Evolutionary conservation across 176 grass and related monocot genomes (phyloP), one percentile per base, ranked within the genome.

Genomic region (Eleusine coracana): DNA sequence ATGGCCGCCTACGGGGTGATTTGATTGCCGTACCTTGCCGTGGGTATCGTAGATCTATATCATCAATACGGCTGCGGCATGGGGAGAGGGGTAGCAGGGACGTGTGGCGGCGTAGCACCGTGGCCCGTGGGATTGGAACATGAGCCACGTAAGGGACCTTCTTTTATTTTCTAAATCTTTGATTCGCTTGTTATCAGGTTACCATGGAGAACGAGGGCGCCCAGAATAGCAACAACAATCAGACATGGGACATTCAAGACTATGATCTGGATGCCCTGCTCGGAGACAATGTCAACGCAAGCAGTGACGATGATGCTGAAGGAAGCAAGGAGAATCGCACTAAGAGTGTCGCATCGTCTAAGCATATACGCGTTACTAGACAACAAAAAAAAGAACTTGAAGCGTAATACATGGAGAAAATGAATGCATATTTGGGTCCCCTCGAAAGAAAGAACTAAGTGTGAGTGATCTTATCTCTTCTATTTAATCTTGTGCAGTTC

Each of bases 261-360:
- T 66, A 38, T 38, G 77, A 79, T 15, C n/a, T 67, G 28, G 61
- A 66, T 79, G 61, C 28, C 14, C 11, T 79, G 15, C 0, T 67
- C 0, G 18, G 6, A 23, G 10, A 13, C 0, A 28, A 37, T 21
- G 25, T 14, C 27, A 10, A 36, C 7, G 28, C 18, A 28, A 49
- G 18, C 40, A 36, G 9, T 66, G 10, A 50, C 9, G 6, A 51
- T 15, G 28, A 37, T 12, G 44, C 45, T 50, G 6, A n/a, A 20
- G 44, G 20, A 50, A 10, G 31, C 2, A 20, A 66, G 10, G 28
- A 11, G 2, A 45, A 48, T 14, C 13, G 15, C 7, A 12, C 13
- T 45, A 9, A 18, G 40, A 25, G 9, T 21, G 14, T 10, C 20
- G 15, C 3, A 20, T 12, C 15, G 20, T 7, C 48, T 37, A 87